phyloP scores from a whole-genome alignment of 208 protist species.

The Trypanosoma congolense region DNA sequence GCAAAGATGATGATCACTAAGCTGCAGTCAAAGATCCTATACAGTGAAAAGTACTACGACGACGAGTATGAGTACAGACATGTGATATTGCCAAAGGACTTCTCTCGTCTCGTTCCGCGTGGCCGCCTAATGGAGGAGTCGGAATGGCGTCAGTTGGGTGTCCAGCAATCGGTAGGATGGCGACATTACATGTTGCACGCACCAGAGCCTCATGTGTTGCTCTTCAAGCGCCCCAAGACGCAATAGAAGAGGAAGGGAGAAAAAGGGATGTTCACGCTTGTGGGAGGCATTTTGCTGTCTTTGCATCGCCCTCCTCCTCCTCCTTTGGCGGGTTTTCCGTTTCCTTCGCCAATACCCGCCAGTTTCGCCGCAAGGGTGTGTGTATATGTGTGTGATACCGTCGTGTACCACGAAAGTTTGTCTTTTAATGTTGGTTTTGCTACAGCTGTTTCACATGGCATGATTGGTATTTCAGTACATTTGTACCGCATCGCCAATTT shows the following conservation, averaged over 20 bases:
- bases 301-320: too few relatives aligned
- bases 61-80: conserved; percentile 96
- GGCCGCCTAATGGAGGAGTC: conserved; percentile 91
- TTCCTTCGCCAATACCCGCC: too few relatives aligned
- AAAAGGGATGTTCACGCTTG: too few relatives aligned
- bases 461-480: too few relatives aligned
- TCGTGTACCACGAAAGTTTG: background rate
- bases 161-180: conserved; percentile 97
- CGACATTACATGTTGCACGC: conserved; percentile 97
- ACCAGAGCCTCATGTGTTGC: conserved; percentile 95
- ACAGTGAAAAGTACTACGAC: conserved; percentile 97
- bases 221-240: conserved; percentile 88
- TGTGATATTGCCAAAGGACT: conserved; percentile 96
- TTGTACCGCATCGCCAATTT: too few relatives aligned
- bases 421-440: background rate
- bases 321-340: too few relatives aligned
- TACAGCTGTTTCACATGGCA: too few relatives aligned
- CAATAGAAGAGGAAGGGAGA: conserved; percentile 9
- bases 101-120: conserved; percentile 89
- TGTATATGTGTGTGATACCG: background rate
- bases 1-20: conserved; percentile 74
- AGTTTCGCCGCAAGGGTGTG: background rate
- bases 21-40: conserved; percentile 88
- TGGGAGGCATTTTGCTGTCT: too few relatives aligned
- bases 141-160: conserved; percentile 96